A percentile compares a stretch with the other conserved stretches of the same genome.
phyloP scores from a whole-genome alignment of 805 yeast genomes.

The Yamadazyma kitorensis region DNA sequence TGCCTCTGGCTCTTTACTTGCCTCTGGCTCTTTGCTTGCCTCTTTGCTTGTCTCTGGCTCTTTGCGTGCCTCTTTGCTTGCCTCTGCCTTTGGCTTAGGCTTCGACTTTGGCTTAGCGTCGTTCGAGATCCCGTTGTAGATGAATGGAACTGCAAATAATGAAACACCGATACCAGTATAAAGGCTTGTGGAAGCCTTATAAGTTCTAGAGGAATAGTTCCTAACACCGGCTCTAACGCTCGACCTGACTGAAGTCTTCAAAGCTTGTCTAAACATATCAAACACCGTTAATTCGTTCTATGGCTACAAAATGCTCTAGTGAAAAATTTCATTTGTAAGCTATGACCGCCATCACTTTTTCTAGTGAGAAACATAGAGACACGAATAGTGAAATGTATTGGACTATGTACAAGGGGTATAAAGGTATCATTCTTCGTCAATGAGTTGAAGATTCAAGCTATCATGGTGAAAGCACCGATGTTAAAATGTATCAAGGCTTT shows the following conservation, averaged over 20 bases:
- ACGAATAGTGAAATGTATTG: too few relatives aligned
- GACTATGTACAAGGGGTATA: too few relatives aligned
- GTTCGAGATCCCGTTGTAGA: slow-evolving; percentile 4
- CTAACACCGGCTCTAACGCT: slow-evolving; percentile 2
- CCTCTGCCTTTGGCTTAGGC: neutral
- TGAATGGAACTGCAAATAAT: slow-evolving; percentile 2
- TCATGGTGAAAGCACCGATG: neutral
- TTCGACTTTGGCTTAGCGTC: slow-evolving; percentile 3
- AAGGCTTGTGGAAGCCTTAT: neutral
- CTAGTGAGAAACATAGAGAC: slow-evolving; percentile 1
- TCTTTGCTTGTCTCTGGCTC: slow-evolving; percentile 1
- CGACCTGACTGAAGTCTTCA: slow-evolving; percentile 1
- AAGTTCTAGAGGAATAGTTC: slow-evolving; percentile 1
- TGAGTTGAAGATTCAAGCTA: neutral
- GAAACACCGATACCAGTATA: slow-evolving; percentile 6
- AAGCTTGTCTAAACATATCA: slow-evolving; percentile 5
- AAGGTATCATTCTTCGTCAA: too few relatives aligned
- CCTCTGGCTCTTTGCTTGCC: slow-evolving; percentile 1
- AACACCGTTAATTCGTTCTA: too few relatives aligned
- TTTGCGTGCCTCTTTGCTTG: slow-evolving; percentile 1
- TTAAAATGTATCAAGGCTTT: too few relatives aligned
- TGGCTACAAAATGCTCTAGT: too few relatives aligned
- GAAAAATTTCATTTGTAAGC: slow-evolving; percentile 1
- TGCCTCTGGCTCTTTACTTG: neutral
- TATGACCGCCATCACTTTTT: neutral